Base-by-base conservation (phyloP, 1,284 basidiomycete genomes). In the Xerocomus nothofagi region DNA sequence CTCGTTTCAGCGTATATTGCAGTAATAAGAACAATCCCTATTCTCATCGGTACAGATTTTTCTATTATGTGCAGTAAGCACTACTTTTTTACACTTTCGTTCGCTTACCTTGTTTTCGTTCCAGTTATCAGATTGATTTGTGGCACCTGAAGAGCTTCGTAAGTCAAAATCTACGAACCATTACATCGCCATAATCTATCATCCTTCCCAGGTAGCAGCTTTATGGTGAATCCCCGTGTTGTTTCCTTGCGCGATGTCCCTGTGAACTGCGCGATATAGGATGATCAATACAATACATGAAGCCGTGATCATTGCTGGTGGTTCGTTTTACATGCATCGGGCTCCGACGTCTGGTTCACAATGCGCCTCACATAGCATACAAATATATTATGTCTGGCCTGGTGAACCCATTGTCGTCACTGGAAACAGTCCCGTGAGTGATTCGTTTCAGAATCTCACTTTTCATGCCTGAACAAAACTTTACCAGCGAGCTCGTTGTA, bases 401-500 rank as follows among this genome's bases (percentile, higher is more conserved):
- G 26, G 6, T 3, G 15, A 15, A 39, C 31, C 39, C 39, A 23
- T 6, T 7, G 1, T 1, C 27, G 1, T 15, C 18, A 10, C 8
- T 2, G 3, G 2, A 15, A 1, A 29, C 6, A 4, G 6, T 9
- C 27, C 36, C 42, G 56, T 61, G 20, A 48, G 58, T 47, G 12
- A 9, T 49, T 26, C 12, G 4, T 21, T 9, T 38, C 17, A 27
- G 6, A 14, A n/a, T 41, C 18, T 11, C 8, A 10, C 3, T 21
- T 14, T 29, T 27, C 14, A 36, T 1, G 1, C 14, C 3, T 38
- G 26, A 11, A 46, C 21, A 9, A n/a, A 12, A n/a, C n/a, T 18
- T 9, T 29, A 3, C 15, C 12, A 63, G 58, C 0, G 57, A 62
- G 20, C 20, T 64, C n/a, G 2, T 44, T 2, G 59, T 62, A 34